These are phyloP conservation scores for Aquilaria agallochum DNA, from an alignment of 441 rosid genomes.

Conservation along the genomic window DNA sequence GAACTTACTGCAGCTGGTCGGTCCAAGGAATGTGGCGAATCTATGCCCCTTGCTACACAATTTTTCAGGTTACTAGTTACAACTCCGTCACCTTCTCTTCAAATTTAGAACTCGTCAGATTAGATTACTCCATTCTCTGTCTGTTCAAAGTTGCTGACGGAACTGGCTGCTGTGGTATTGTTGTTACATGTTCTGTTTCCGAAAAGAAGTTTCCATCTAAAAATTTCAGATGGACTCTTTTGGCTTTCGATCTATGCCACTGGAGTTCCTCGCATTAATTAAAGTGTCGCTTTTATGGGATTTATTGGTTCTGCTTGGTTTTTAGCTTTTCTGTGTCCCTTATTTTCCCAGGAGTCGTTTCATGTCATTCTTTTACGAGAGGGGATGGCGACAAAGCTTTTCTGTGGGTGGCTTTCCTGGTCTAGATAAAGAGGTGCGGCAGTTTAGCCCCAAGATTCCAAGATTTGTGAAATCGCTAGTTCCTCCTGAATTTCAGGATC, in stretches of 20 bases:
- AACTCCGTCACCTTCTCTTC: no score
- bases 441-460: background rate
- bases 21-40: constrained; percentile 34
- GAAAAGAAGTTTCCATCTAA: no score
- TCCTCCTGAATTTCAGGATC: no score
- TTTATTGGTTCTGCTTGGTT: background rate
- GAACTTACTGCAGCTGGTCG: constrained; percentile 57
- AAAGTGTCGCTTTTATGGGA: no score
- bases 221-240: background rate
- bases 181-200: no score
- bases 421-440: constrained; percentile 72
- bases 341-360: constrained; percentile 45
- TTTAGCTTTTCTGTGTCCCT: constrained; percentile 4
- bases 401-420: constrained; percentile 77
- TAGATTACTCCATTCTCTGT: no score
- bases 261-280: no score
- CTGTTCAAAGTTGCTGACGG: no score
- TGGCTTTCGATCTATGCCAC: no score
- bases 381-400: constrained; percentile 90
- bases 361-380: constrained; percentile 73
- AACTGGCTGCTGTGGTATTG: no score
- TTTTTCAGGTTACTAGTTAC: constrained; percentile 49
- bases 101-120: no score
- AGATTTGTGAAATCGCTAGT: no score
- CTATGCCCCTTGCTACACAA: constrained; percentile 50